These are phyloP conservation scores for Tephrocybe sp. DNA, from an alignment of 768 basidiomycete genomes.

Conservation along the genomic window DNA sequence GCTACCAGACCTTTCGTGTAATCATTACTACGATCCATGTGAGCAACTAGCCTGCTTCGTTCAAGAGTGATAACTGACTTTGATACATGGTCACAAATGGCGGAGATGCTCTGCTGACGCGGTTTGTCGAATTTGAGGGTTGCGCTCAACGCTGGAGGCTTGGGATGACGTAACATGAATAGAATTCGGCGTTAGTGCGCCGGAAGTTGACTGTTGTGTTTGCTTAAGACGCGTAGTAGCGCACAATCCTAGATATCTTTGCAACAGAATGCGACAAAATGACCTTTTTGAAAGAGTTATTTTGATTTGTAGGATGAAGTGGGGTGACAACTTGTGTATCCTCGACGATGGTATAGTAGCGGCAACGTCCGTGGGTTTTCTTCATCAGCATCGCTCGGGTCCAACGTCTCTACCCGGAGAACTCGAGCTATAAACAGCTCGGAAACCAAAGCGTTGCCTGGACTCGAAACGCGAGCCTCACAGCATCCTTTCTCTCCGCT, in stretches of 20 bases:
- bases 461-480: constrained; percentile 12
- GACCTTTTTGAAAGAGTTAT: background rate
- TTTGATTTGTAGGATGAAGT: constrained; percentile 11
- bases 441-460: constrained; percentile 33
- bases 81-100: constrained; percentile 30
- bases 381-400: constrained; percentile 23
- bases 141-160: background rate
- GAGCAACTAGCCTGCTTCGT: constrained; percentile 12
- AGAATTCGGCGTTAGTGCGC: background rate
- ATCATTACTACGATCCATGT: constrained; percentile 41
- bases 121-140: constrained; percentile 36
- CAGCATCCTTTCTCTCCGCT: constrained; percentile 19
- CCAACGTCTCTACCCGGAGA: constrained; percentile 48
- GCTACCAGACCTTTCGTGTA: constrained; percentile 34
- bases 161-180: background rate
- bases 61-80: constrained; percentile 1
- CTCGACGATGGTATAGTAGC: constrained; percentile 62
- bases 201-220: background rate
- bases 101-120: constrained; percentile 30
- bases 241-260: background rate
- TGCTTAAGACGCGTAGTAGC: background rate
- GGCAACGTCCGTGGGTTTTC: constrained; percentile 41
- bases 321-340: constrained; percentile 51
- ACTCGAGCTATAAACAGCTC: constrained; percentile 87
- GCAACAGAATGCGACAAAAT: background rate